Evolutionary conservation across 1,284 basidiomycete genomes (phyloP).

Genomic region (Cryptococcus sp.): DNA sequence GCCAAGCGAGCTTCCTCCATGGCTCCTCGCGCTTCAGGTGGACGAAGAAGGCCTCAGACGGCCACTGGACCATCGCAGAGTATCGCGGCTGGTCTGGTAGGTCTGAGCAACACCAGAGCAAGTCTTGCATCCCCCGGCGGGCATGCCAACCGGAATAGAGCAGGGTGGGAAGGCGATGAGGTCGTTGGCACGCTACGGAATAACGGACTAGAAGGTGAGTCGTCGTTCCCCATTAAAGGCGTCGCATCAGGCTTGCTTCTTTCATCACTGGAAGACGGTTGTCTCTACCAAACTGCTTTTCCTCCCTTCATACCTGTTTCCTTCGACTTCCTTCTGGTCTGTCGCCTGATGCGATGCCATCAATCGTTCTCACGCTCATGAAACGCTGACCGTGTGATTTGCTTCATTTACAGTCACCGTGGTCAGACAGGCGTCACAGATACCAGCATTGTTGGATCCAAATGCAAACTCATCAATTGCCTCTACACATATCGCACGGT

Average conservation of each 20-base stretch:
- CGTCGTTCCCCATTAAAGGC: no score
- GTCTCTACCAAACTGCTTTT: not conserved
- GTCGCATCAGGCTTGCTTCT: no score
- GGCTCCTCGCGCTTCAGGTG: conserved; percentile 4
- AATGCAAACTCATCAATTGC: not conserved
- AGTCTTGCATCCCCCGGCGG: conserved; percentile 36
- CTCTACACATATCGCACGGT: conserved; percentile 14
- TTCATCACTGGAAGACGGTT: no score
- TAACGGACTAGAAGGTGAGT: conserved; percentile 51
- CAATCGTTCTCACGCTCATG: not conserved
- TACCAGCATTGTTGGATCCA: conserved; percentile 34
- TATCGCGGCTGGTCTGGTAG: conserved; percentile 9
- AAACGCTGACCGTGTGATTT: not conserved
- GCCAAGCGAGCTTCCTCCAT: conserved; percentile 10
- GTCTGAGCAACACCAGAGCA: conserved; percentile 11
- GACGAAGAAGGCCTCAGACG: conserved; percentile 22
- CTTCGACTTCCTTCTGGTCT: not conserved
- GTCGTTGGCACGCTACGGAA: conserved; percentile 44
- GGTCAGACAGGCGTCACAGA: conserved; percentile 39
- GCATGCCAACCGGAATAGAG: conserved; percentile 19
- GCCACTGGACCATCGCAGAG: conserved; percentile 7
- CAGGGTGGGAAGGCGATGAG: conserved; percentile 51
- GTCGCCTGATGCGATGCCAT: not conserved
- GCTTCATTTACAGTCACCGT: conserved; percentile 33
- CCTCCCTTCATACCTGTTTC: conserved; percentile 1